phyloP scores from a whole-genome alignment of 805 yeast species.

The Cyberlindnera nakhonratchasimensis region DNA sequence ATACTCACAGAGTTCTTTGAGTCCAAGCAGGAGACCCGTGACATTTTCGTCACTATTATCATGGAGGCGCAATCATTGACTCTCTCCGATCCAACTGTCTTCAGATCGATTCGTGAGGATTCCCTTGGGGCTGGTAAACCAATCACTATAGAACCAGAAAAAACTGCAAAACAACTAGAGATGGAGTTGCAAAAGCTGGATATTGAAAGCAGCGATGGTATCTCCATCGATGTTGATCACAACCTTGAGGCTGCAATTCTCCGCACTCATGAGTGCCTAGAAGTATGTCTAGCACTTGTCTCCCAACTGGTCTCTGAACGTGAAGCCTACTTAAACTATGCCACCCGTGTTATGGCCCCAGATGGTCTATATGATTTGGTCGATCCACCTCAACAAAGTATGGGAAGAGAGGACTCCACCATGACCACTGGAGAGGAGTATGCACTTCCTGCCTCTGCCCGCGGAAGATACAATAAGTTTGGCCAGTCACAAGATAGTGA shows the following conservation, averaged over 20 bases:
- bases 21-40: slow-evolving; percentile 69
- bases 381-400: slow-evolving; percentile 38
- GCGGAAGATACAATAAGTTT: slow-evolving; percentile 19
- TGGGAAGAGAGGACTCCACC: slow-evolving; percentile 37
- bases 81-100: slow-evolving; percentile 70
- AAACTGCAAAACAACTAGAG: slow-evolving; percentile 46
- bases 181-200: slow-evolving; percentile 45
- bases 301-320: slow-evolving; percentile 66
- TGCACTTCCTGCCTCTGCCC: slow-evolving; percentile 28
- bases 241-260: slow-evolving; percentile 31
- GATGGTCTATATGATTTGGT: slow-evolving; percentile 55
- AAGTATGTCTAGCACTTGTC: slow-evolving; percentile 37
- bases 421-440: slow-evolving; percentile 25
- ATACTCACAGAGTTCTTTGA: slow-evolving; percentile 67
- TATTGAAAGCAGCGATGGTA: slow-evolving; percentile 37
- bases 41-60: slow-evolving; percentile 51
- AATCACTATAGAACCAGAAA: slow-evolving; percentile 38
- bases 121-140: slow-evolving; percentile 34
- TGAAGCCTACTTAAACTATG: slow-evolving; percentile 65
- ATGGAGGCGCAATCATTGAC: slow-evolving; percentile 70
- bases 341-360: slow-evolving; percentile 74
- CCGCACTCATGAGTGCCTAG: slow-evolving; percentile 34
- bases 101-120: slow-evolving; percentile 59
- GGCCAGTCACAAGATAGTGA: slow-evolving; percentile 31
- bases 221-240: slow-evolving; percentile 32